Evolutionary conservation across 441 rosid species (phyloP), one percentile per base, ranked within the genome.

Genomic region (Adansonia madagascariensis): DNA sequence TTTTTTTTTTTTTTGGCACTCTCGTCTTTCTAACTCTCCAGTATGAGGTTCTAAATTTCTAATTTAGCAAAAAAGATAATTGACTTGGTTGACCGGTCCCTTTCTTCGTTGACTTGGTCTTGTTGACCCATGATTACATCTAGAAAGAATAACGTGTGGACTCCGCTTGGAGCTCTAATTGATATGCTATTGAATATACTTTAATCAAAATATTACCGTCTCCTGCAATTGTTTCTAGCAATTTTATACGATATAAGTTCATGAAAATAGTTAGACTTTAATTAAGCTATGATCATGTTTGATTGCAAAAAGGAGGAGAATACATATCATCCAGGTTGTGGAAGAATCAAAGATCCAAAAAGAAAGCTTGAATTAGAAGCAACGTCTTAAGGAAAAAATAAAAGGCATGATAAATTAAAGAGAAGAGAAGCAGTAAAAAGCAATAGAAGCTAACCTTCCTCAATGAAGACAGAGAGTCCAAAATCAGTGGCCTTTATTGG

Each of bases 381-480:
- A 35, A 66, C 9, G 7, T n/a, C 52, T 20, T 31, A 31, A 31
- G 35, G 0, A 31, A 31, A 31, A 31, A 31, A 55, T 3, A 17
- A 11, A 63, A 50, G 35, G 44, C 11, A 55, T 11, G 39, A 47
- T 1, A 70, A 41, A 52, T 8, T 5, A 20, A 57, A 8, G 35
- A 46, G 43, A 60, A n/a, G 24, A 27, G 44, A 24, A 77, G 17
- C 6, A 49, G 20, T 56, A 17, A 66, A 2, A 3, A 22, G 56
- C 9, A 2, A 1, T 17, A 70, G 59, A 8, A 67, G 18, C 79
- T 82, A 60, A 91, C 94, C 94, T 80, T 77, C 84, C 80, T 91
- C 91, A 12, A 91, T 89, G 86, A 86, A 89, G 71, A 89, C 86
- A 75, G 94, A 89, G 82, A 87, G 87, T 9, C 91, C 94, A 81